Base-by-base conservation (phyloP, 139 green algal species). In the Mesotaenium endlicherianum region DNA sequence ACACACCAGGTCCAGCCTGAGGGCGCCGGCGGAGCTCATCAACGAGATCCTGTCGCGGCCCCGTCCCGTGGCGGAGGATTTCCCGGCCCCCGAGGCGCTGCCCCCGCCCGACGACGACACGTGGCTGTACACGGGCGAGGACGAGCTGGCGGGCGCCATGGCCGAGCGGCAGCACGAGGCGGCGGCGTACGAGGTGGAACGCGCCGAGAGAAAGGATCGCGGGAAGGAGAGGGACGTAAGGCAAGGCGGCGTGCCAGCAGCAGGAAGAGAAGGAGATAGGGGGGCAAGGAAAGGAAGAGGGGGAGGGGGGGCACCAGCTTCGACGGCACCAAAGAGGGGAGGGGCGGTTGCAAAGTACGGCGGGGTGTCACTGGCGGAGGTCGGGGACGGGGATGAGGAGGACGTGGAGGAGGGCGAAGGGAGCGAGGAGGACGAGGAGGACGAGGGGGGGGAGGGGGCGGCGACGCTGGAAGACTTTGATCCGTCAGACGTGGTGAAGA, bases 41-140 rank as follows among this genome's bases (percentile, higher is more conserved):
- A 5, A 82, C 36, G 75, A 82, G 5, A 82, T 82, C 6, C 58
- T 82, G 75, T 5, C 75, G 53, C 41, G 14, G n/a, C 16, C 3
- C 14, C 49, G 17, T 30, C 40, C 75, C 55, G 58, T 82, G 3
- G 36, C 8, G 36, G 75, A 82, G 31, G 79, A 86, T 34, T 86
- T 80, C 41, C 80, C 80, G 3, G n/a, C 34, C 4, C 81, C 80
- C 20, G 36, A 36, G 30, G 43, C 30, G 2, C 70, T 88, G 36
- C 76, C 41, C n/a, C 2, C 5, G 34, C 20, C 68, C n/a, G 82
- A 82, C 53, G 20, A 81, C 3, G 82, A 88, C 45, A 4, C 40
- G 42, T 88, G 82, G 82, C 38, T 88, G 38, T 77, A 78, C 82
- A n/a, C 11, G 16, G 76, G 45, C 40, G 82, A 83, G 42, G 75